These are phyloP conservation scores for Podospora didyma DNA, from an alignment of 495 filamentous ascomycete species.

Conservation along the genomic window DNA sequence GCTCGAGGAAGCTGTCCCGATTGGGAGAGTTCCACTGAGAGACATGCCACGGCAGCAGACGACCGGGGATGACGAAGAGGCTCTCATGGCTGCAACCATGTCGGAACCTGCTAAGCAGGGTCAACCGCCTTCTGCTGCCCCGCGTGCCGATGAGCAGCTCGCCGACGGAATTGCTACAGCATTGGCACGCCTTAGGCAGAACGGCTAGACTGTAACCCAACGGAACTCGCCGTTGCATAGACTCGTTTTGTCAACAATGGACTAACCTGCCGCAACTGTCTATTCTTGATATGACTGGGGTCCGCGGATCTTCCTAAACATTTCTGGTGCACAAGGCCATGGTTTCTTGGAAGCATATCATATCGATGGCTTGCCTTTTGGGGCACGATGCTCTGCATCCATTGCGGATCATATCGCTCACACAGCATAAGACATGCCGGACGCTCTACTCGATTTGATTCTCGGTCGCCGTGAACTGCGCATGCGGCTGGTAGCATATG, in stretches of 20 bases:
- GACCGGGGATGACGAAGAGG: constrained; percentile 45
- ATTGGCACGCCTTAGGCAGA: constrained; percentile 46
- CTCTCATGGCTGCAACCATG: constrained; percentile 38
- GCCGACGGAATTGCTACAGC: constrained; percentile 52
- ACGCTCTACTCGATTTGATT: neutral
- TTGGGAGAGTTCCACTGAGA: constrained; percentile 33
- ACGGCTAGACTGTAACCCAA: constrained; percentile 23
- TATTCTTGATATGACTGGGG: too few relatives aligned
- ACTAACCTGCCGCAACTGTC: too few relatives aligned
- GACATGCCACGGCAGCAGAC: constrained; percentile 20
- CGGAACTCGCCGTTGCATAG: neutral
- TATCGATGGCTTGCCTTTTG: neutral
- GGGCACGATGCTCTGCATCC: neutral
- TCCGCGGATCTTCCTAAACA: too few relatives aligned
- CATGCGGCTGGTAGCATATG: neutral
- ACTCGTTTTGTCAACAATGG: too few relatives aligned
- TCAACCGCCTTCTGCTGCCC: neutral
- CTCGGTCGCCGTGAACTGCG: neutral
- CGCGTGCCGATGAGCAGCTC: constrained; percentile 33
- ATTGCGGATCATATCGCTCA: neutral
- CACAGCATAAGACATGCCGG: neutral
- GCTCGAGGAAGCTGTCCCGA: constrained; percentile 34
- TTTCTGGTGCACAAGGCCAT: neutral
- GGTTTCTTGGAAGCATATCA: neutral
- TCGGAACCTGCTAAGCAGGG: constrained; percentile 6